A percentile compares a stretch with the other conserved stretches of the same genome.
phyloP scores from a whole-genome alignment of 176 grass and related monocot genomes.

The Oryza longistaminata region DNA sequence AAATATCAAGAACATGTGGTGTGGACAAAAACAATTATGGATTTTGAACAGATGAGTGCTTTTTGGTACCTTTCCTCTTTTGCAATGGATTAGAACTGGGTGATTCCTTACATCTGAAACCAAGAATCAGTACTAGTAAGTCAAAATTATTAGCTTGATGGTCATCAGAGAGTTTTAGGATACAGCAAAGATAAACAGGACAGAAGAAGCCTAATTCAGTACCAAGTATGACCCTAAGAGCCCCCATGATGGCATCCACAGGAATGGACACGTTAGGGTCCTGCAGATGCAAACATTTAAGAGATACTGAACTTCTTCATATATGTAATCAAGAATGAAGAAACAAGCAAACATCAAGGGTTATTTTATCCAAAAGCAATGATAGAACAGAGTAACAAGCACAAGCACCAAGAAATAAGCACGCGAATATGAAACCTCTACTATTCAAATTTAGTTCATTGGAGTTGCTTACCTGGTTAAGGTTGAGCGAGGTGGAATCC shows the following conservation, averaged over 20 bases:
- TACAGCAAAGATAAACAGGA: slow-evolving; percentile 12
- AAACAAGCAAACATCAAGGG: neutral
- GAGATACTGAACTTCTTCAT: slow-evolving; percentile 12
- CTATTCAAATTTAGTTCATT: slow-evolving; percentile 9
- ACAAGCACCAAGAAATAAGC: neutral
- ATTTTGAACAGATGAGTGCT: neutral
- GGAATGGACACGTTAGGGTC: slow-evolving; percentile 50
- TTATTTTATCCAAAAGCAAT: neutral
- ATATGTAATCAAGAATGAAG: neutral
- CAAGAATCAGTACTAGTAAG: neutral
- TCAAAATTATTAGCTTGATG: neutral
- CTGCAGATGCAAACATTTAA: slow-evolving; percentile 53
- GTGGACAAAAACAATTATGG: neutral
- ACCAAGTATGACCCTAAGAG: slow-evolving; percentile 78
- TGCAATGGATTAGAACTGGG: slow-evolving; percentile 75
- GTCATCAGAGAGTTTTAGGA: neutral
- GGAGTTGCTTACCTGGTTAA: slow-evolving; percentile 61
- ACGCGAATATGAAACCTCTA: neutral
- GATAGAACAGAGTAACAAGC: neutral
- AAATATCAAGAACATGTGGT: neutral
- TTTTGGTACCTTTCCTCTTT: slow-evolving; percentile 62
- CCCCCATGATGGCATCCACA: slow-evolving; percentile 59
- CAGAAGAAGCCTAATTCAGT: slow-evolving; percentile 39
- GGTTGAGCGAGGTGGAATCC: slow-evolving; percentile 89
- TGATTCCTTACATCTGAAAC: slow-evolving; percentile 70